Conservation (phyloP, 2,329 filamentous ascomycete species). For the Claviceps digitariae region DNA sequence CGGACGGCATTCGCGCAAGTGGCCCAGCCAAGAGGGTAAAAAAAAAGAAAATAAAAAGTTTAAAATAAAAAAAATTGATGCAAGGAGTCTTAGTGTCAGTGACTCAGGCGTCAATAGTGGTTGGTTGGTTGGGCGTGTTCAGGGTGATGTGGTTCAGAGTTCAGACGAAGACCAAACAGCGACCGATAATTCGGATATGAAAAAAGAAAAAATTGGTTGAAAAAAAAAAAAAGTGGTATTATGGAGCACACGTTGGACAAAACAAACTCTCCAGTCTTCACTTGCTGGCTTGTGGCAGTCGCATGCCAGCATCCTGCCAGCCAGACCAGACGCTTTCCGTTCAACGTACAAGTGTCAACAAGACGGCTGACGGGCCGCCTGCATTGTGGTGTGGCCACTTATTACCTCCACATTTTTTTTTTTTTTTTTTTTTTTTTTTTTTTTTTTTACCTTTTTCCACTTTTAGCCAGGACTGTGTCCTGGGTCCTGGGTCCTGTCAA, state of each 20-base stretch:
- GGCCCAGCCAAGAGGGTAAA: background rate
- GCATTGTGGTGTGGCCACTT: background rate
- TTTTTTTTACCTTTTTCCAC: too few species aligned
- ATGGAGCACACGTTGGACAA: background rate
- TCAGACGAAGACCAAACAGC: background rate
- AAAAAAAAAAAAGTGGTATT: background rate
- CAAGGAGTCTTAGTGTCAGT: background rate
- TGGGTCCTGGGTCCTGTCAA: too few species aligned
- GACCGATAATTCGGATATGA: background rate
- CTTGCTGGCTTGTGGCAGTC: background rate
- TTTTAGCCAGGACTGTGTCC: too few species aligned
- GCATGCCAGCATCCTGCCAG: background rate
- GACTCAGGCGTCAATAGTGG: background rate
- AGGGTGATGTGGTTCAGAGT: background rate
- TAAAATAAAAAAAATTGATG: background rate
- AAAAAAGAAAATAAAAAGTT: background rate
- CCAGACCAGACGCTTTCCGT: too few species aligned
- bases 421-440: too few species aligned
- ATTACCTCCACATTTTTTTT: too few species aligned
- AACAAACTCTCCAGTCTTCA: background rate
- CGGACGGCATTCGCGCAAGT: background rate
- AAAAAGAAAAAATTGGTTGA: too few species aligned
- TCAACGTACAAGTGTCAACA: too few species aligned
- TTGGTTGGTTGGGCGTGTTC: background rate
- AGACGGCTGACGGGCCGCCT: background rate